Conservation (phyloP, 495 filamentous ascomycete species). For the Cenococcum geophilum region DNA sequence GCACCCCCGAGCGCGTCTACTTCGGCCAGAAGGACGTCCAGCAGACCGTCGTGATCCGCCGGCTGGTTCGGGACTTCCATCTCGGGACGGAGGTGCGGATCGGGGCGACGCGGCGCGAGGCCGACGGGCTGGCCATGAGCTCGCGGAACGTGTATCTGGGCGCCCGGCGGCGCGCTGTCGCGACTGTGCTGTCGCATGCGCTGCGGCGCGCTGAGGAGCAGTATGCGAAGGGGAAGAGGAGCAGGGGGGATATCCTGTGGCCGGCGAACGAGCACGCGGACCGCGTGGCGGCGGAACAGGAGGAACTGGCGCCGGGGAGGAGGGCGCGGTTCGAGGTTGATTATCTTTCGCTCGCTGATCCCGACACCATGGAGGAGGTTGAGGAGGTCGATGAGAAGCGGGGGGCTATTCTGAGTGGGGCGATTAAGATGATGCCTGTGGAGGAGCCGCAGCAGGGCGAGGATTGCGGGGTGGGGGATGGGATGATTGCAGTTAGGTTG, state of each 20-base stretch:
- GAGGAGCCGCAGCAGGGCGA: conserved; percentile 62
- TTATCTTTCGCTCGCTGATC: conserved; percentile 84
- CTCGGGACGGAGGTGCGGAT: conserved; percentile 70
- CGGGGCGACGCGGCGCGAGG: conserved; percentile 66
- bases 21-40: conserved; percentile 99
- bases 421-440: conserved; percentile 80
- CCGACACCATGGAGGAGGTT: conserved; percentile 72
- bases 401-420: conserved; percentile 82
- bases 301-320: conserved; percentile 52
- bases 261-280: conserved; percentile 54
- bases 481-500: conserved; percentile 67
- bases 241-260: conserved; percentile 59
- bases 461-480: conserved; percentile 62
- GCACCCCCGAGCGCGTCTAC: conserved; percentile 80
- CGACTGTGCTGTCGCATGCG: conserved; percentile 61
- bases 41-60: conserved; percentile 83
- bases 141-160: conserved; percentile 93
- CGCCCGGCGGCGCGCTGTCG: conserved; percentile 59
- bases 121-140: conserved; percentile 86
- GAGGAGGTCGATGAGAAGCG: conserved; percentile 51
- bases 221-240: conserved; percentile 53
- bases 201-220: conserved; percentile 62
- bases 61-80: conserved; percentile 83
- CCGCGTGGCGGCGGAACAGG: conserved; percentile 53
- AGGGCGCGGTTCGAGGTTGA: conserved; percentile 75